Evolutionary conservation across 2,329 filamentous ascomycete species (phyloP), one percentile per base, ranked within the genome.

Genomic region (Botrytis galanthina): DNA sequence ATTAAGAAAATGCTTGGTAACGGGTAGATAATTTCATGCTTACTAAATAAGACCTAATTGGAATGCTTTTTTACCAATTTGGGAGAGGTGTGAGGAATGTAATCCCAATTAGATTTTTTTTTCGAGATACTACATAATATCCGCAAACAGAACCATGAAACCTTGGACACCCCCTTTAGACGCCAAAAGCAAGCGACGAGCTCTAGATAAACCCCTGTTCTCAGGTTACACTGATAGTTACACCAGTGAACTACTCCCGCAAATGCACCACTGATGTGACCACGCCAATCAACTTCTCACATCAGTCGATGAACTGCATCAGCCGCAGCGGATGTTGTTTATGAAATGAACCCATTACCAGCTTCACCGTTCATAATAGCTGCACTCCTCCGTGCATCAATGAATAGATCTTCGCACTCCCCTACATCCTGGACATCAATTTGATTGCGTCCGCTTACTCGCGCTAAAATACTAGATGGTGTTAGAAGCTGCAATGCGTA

Each of bases 401-500:
- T 89, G 85, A 96, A 95, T 69, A 96, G 84, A 80, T 94, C 92
- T 82, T 95, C 92, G 81, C 92, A 95, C 84, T 96, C 93, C 26
- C 88, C 88, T 76, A 96, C 89, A 82, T 95, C 93, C 79, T 90
- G 87, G 73, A 93, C 85, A 79, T 94, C 92, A 80, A 95, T 94
- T 80, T 93, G 91, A 76, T 86, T 88, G 79, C 91, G 90, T 74
- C 92, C 92, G 81, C 92, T 93, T 80, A 96, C 93, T 81, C 93
- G 92, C 74, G 95, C 94, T 79, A 98, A 88, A 83, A 98, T 97
- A 83, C 93, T 91, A 76, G 81, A 81, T 73, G 83, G 79, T 59
- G 82, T 81, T 78, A 99, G 86, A 78, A 99, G 85, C 84, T 98
- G 96, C 81, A 99, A 85, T 78, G 95, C 95, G 84, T 99, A 99